Conservation (phyloP, 2,329 filamentous ascomycete species). For the Dactylella cylindrospora region DNA sequence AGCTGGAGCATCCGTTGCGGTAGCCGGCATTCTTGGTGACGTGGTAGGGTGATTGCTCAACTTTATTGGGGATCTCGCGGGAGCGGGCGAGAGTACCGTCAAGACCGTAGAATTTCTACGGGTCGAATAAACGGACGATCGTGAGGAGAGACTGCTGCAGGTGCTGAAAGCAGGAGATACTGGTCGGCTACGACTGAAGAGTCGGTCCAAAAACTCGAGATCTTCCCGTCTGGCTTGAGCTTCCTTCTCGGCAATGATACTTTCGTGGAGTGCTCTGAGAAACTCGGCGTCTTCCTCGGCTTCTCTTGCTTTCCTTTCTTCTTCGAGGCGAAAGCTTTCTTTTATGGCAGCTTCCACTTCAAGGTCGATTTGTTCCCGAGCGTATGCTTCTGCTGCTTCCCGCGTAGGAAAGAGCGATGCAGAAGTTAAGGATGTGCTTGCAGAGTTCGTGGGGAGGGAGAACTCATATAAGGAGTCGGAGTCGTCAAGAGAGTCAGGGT, state of each 20-base stretch:
- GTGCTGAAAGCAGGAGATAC: constrained; percentile 31
- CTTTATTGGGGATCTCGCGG: constrained; percentile 28
- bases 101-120: constrained; percentile 25
- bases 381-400: constrained; percentile 36
- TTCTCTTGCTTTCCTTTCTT: constrained; percentile 30
- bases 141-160: constrained; percentile 37
- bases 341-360: constrained; percentile 41
- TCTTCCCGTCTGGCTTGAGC: constrained; percentile 38
- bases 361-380: constrained; percentile 36
- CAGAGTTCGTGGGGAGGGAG: constrained; percentile 20
- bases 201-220: constrained; percentile 34
- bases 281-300: constrained; percentile 39
- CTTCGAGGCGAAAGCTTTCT: constrained; percentile 35
- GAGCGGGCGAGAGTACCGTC: constrained; percentile 37
- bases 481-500: constrained; percentile 14
- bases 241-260: constrained; percentile 39
- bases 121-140: constrained; percentile 21
- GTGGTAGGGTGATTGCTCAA: constrained; percentile 12
- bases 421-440: constrained; percentile 32
- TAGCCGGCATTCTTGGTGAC: constrained; percentile 32
- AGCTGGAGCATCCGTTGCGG: constrained; percentile 21
- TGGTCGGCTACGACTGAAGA: constrained; percentile 33
- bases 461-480: constrained; percentile 37
- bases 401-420: constrained; percentile 35
- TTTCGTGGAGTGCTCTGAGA: constrained; percentile 36